Evolutionary conservation across 2,329 filamentous ascomycete genomes (phyloP).

Genomic region (Aureobasidium subglaciale): DNA sequence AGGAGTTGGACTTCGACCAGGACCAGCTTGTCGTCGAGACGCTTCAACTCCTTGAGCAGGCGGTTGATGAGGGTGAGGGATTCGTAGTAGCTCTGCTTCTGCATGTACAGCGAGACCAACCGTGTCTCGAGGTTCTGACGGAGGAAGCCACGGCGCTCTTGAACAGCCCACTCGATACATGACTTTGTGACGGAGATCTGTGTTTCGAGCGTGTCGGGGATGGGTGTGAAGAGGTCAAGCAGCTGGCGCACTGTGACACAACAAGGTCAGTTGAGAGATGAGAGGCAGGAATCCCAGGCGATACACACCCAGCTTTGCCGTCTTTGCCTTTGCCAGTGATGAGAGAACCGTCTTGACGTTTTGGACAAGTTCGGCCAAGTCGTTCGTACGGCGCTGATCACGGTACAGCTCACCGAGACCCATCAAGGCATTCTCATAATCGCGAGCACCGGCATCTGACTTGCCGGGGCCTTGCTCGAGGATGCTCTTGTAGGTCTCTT

Average conservation of each 20-base stretch:
- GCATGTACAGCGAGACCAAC: conserved; percentile 89
- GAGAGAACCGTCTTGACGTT: conserved; percentile 87
- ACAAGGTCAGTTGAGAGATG: conserved; percentile 13
- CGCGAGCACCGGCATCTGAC: conserved; percentile 77
- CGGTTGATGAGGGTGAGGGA: conserved; percentile 94
- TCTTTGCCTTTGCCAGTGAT: conserved; percentile 98
- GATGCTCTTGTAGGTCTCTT: conserved; percentile 82
- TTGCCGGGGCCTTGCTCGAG: conserved; percentile 76
- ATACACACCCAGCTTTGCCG: conserved; percentile 81
- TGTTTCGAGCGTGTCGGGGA: conserved; percentile 88
- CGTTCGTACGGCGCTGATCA: conserved; percentile 73
- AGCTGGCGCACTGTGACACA: conserved; percentile 72
- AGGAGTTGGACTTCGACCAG: conserved; percentile 96
- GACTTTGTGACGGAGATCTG: conserved; percentile 95
- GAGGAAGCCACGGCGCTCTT: conserved; percentile 89
- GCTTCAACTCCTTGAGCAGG: conserved; percentile 92
- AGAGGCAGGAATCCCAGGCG: too few relatives aligned
- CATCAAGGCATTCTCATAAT: conserved; percentile 85
- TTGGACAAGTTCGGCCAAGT: conserved; percentile 82
- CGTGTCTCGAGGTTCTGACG: conserved; percentile 97
- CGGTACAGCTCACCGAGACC: conserved; percentile 88
- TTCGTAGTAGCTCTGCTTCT: conserved; percentile 96
- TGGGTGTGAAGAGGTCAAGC: conserved; percentile 87
- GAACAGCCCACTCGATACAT: conserved; percentile 98
- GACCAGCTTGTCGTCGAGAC: conserved; percentile 95